Percentiles rank a stretch among this genome's conserved stretches.
Conservation (phyloP, 2,329 filamentous ascomycete species). For the Colletotrichum orbiculare region DNA sequence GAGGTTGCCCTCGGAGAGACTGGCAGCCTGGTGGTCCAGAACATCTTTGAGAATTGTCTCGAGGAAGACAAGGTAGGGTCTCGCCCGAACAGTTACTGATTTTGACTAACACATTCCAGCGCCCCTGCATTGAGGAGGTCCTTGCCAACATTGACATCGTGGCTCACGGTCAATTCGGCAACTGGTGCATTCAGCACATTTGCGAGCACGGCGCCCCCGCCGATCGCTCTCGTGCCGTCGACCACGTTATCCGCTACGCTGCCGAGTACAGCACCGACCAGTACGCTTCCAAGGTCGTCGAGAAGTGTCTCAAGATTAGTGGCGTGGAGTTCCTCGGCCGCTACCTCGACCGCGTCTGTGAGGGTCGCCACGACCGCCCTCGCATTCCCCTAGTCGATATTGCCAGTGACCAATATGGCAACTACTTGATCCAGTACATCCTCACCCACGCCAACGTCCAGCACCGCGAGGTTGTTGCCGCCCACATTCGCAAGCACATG, state of each 20-base stretch:
- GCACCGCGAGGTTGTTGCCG: slow-evolving; percentile 92
- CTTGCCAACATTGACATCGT: slow-evolving; percentile 95
- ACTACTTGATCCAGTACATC: slow-evolving; percentile 98
- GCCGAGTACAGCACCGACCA: slow-evolving; percentile 99
- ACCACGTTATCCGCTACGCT: slow-evolving; percentile 93
- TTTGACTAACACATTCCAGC: slow-evolving; percentile 62
- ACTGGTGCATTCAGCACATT: slow-evolving; percentile 99
- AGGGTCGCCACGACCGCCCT: slow-evolving; percentile 88
- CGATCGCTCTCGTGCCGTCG: slow-evolving; percentile 92
- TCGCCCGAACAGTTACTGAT: background rate
- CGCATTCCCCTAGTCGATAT: slow-evolving; percentile 98
- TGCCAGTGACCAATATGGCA: slow-evolving; percentile 97
- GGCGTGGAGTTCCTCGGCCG: slow-evolving; percentile 89
- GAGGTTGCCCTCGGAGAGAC: slow-evolving; percentile 98
- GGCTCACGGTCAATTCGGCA: slow-evolving; percentile 96
- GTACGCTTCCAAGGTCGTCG: slow-evolving; percentile 98
- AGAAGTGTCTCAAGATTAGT: slow-evolving; percentile 98
- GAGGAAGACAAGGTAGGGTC: slow-evolving; percentile 92
- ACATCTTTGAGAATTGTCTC: slow-evolving; percentile 99
- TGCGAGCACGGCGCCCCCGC: slow-evolving; percentile 94
- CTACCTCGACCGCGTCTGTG: slow-evolving; percentile 94
- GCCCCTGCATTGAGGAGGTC: slow-evolving; percentile 96
- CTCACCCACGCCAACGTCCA: slow-evolving; percentile 87
- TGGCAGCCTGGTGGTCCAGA: slow-evolving; percentile 96
- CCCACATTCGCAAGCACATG: slow-evolving; percentile 99